Conservation (phyloP, 495 filamentous ascomycete species). For the Mytilinidion resinicola region DNA sequence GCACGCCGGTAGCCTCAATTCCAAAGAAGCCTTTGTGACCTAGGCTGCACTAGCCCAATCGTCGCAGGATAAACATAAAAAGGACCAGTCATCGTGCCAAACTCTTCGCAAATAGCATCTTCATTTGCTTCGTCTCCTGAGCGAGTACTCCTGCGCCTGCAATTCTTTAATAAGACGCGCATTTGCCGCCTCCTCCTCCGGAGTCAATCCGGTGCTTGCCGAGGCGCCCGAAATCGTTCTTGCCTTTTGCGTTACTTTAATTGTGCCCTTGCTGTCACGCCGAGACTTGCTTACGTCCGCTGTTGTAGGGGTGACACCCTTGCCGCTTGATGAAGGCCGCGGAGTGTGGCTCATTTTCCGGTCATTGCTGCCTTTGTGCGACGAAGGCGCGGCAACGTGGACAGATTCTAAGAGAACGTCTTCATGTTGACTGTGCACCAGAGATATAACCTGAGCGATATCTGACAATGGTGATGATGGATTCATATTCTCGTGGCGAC, state of each 20-base stretch:
- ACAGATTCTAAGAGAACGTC: not conserved
- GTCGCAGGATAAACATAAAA: not conserved
- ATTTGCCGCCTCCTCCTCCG: slow-evolving; percentile 44
- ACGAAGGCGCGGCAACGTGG: not conserved
- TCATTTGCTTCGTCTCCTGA: slow-evolving; percentile 44
- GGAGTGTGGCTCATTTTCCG: slow-evolving; percentile 17
- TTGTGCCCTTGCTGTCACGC: slow-evolving; percentile 10
- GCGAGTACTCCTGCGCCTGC: slow-evolving; percentile 53
- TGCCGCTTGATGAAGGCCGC: not conserved
- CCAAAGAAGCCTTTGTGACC: too few relatives aligned
- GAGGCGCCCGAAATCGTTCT: slow-evolving; percentile 7
- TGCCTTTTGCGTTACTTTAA: slow-evolving; percentile 9
- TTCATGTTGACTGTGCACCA: not conserved
- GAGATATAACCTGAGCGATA: not conserved
- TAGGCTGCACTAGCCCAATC: not conserved
- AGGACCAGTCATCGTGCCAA: not conserved
- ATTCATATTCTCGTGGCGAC: not conserved
- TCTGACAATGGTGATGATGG: slow-evolving; percentile 6
- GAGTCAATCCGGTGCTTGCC: slow-evolving; percentile 3
- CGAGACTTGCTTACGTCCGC: not conserved
- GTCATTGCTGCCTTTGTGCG: not conserved
- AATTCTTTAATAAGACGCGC: slow-evolving; percentile 51
- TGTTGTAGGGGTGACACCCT: slow-evolving; percentile 10
- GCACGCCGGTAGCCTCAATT: too few relatives aligned
- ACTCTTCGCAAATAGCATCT: not conserved